These are phyloP conservation scores for Claviceps purpurea DNA, from an alignment of 2,329 filamentous ascomycete species.

Conservation along the genomic window DNA sequence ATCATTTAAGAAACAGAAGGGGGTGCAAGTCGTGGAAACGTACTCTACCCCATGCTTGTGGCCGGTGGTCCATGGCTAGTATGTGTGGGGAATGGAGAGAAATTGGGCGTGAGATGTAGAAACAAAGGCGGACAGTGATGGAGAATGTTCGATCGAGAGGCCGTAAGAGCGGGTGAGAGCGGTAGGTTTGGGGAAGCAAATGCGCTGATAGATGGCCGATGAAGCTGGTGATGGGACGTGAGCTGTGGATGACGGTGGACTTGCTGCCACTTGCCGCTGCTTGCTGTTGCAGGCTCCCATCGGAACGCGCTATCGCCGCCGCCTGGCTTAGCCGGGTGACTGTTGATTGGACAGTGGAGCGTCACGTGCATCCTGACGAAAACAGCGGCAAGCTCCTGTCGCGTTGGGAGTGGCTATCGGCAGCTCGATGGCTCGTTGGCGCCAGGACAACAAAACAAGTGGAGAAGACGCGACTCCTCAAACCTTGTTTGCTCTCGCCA, in stretches of 20 bases:
- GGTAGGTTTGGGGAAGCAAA: not conserved
- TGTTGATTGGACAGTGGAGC: not conserved
- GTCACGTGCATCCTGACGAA: no score
- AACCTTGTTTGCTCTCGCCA: not conserved
- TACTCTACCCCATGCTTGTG: constrained; percentile 61
- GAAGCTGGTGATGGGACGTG: constrained; percentile 5
- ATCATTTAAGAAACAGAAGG: constrained; percentile 4
- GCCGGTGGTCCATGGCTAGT: constrained; percentile 53
- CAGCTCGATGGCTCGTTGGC: not conserved
- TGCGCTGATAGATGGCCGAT: constrained; percentile 7
- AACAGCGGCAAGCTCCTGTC: not conserved
- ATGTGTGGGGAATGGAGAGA: constrained; percentile 4
- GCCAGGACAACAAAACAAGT: not conserved
- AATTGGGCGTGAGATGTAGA: not conserved
- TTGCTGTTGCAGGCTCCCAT: not conserved
- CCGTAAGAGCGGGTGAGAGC: not conserved
- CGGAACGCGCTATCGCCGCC: not conserved
- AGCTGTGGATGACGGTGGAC: not conserved
- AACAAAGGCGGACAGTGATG: not conserved
- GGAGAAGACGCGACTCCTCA: not conserved
- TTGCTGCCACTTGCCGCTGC: not conserved
- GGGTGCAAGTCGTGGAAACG: constrained; percentile 20
- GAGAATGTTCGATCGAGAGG: not conserved
- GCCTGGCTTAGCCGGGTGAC: not conserved
- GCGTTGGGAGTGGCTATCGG: not conserved